Evolutionary conservation across 768 basidiomycete species (phyloP), one percentile per base, ranked within the genome.

Genomic region (Coprinopsis sp.): DNA sequence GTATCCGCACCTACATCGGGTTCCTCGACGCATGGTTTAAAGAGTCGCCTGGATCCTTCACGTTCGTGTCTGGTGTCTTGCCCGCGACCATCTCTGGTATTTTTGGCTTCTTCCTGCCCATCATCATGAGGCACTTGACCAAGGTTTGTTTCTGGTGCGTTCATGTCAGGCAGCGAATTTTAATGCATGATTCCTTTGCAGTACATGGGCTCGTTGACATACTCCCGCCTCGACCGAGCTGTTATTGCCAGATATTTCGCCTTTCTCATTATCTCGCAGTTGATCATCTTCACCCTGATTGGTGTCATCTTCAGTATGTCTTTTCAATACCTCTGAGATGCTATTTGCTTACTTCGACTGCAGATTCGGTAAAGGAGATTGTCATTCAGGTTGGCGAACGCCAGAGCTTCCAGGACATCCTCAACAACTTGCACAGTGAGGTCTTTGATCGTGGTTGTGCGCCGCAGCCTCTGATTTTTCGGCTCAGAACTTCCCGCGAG

Each of bases 201-300:
- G 71, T 78, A 74, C 58, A 72, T 74, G 74, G 74, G 77, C 22
- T 74, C 79, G 33, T 62, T 81, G 45, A 91, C 84, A 6, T 77
- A 84, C 45, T 89, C 89, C 4, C 79, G 79, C 40, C 77, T 93
- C 43, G 94, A 98, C 57, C 86, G 96, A 27, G 84, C 86, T 29
- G 94, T 98, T 49, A 76, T 94, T 30, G 91, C 91, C 16, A 82
- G 92, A 39, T 98, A 97, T 67, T 98, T 85, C 60, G 74, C 87
- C 1, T 98, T 99, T 77, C 73, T 98, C 64, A 82, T 98, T 49
- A 85, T 96, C 65, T 90, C 87, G 41, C 93, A 97, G 61, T 68
- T 99, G 57, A 73, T 99, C 51, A 82, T 98, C 66, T 99, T 98
- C 73, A 95, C 91, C 13, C 65, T 95, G 48, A 83, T 97, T 51